These are phyloP conservation scores for Alternaria triticimaculans DNA, from an alignment of 2,329 filamentous ascomycete genomes.

Conservation along the genomic window DNA sequence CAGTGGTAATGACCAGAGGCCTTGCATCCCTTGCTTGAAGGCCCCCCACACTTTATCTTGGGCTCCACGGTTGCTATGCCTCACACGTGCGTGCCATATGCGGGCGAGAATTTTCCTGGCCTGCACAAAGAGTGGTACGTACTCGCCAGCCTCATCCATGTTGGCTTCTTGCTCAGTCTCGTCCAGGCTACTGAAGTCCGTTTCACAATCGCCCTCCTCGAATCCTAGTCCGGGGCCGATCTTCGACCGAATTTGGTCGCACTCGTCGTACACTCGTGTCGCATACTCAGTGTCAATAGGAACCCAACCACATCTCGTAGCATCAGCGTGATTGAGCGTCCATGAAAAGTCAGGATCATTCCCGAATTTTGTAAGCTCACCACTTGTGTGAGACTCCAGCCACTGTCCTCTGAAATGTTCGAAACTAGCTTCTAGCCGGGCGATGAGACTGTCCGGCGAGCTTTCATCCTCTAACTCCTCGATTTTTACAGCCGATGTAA, in stretches of 20 bases:
- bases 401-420: not conserved
- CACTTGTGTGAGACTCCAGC: not conserved
- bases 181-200: rapidly evolving
- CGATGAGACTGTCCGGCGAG: not conserved
- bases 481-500: not conserved
- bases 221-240: rapidly evolving
- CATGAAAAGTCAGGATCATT: too few species aligned
- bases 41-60: too few species aligned
- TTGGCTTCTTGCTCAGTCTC: not conserved
- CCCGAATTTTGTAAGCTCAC: not conserved
- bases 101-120: not conserved
- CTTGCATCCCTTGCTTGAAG: not conserved
- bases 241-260: rapidly evolving
- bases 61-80: too few species aligned
- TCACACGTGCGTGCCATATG: too few species aligned
- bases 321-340: not conserved
- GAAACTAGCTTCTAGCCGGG: not conserved
- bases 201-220: not conserved
- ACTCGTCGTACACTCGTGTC: not conserved
- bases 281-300: not conserved
- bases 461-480: not conserved
- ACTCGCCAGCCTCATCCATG: not conserved
- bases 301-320: not conserved
- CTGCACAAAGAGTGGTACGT: not conserved
- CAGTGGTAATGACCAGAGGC: not conserved